A percentile compares a stretch with the other conserved stretches of the same genome.
phyloP scores from a whole-genome alignment of 108 stramenopile species.

The Skeletonema tropicum region DNA sequence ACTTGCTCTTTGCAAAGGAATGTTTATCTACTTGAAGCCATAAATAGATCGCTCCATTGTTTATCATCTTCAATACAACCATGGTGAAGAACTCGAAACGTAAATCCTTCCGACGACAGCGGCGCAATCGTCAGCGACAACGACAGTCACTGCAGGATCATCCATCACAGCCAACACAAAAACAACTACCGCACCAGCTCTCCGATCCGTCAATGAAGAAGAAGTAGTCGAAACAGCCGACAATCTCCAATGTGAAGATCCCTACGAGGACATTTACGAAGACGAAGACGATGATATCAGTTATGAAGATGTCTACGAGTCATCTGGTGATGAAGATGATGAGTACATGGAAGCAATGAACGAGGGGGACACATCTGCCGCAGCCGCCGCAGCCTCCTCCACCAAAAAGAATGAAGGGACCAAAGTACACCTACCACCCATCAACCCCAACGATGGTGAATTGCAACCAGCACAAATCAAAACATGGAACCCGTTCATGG shows the following conservation, averaged over 20 bases:
- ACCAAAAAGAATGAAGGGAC: conserved; percentile 23
- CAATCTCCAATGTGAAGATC: conserved; percentile 82
- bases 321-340: conserved; percentile 53
- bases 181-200: conserved; percentile 19
- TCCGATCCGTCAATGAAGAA: conserved; percentile 18
- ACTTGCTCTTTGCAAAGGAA: too few species aligned
- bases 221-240: conserved; percentile 62
- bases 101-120: conserved; percentile 11
- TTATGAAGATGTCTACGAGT: conserved; percentile 64
- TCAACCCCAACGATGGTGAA: conserved; percentile 10
- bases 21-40: background rate
- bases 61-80: background rate
- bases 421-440: conserved; percentile 15
- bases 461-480: conserved; percentile 12
- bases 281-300: conserved; percentile 61
- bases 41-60: background rate
- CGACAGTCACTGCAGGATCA: conserved; percentile 1
- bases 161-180: background rate
- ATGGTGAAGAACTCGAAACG: conserved; percentile 81
- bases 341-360: conserved; percentile 40
- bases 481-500: conserved; percentile 43
- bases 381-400: conserved; percentile 47
- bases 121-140: conserved; percentile 4
- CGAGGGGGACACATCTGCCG: conserved; percentile 30
- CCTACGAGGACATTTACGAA: conserved; percentile 77